A percentile compares a stretch with the other conserved stretches of the same genome.
These are phyloP conservation scores for Cryoendolithus antarcticus DNA, from an alignment of 2,329 filamentous ascomycete genomes.

Conservation along the genomic window DNA sequence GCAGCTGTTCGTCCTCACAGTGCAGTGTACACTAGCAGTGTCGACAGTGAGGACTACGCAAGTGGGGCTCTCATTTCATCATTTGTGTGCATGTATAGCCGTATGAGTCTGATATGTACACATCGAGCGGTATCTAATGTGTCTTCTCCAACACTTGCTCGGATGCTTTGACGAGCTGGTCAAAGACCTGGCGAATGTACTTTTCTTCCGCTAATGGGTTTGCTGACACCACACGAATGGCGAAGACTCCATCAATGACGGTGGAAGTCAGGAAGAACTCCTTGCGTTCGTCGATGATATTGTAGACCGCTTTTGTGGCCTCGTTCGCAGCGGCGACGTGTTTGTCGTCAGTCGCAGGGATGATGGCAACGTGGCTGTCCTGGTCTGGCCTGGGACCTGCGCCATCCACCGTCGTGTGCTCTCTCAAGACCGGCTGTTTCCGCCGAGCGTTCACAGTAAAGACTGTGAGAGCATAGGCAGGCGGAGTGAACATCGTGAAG, in stretches of 20 bases:
- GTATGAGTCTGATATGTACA: no score
- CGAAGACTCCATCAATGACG: conserved; percentile 58
- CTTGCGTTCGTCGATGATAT: conserved; percentile 58
- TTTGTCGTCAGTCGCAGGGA: conserved; percentile 21
- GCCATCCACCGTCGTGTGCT: conserved; percentile 4
- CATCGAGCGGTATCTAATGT: not conserved
- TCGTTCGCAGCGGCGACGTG: conserved; percentile 48
- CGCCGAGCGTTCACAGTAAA: conserved; percentile 48
- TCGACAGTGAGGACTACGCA: no score
- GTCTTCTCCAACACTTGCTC: conserved; percentile 38
- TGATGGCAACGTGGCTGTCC: conserved; percentile 14
- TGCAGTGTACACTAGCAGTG: no score
- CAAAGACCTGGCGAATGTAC: conserved; percentile 61
- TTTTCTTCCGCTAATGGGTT: conserved; percentile 58
- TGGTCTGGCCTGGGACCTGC: conserved; percentile 17
- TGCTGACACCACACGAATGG: conserved; percentile 69
- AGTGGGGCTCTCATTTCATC: no score
- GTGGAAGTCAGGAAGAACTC: conserved; percentile 75
- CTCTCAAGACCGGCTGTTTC: conserved; percentile 8
- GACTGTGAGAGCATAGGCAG: conserved; percentile 68
- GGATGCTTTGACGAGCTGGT: conserved; percentile 53
- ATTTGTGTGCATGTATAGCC: no score
- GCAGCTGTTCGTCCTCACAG: no score
- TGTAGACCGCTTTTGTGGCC: conserved; percentile 63
- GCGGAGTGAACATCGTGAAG: conserved; percentile 62